Evolutionary conservation across 306 rosid genomes (phyloP), one percentile per base, ranked within the genome.

Genomic region (Mimosa bimucronata): DNA sequence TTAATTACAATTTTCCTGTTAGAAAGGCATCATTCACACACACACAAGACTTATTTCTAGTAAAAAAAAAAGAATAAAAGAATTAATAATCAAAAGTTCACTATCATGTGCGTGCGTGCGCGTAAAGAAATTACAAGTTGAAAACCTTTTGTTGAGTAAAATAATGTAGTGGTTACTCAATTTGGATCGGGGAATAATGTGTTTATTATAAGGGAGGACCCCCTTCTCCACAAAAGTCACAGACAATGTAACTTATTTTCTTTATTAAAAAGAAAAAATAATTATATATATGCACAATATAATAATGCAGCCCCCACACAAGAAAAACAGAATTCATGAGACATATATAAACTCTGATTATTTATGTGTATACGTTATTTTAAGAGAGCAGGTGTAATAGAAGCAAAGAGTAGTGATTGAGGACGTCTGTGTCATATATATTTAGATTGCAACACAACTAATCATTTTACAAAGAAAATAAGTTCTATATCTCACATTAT

Each of bases 391-490:
- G 68, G 29, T 62, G 68, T 13, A 29, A 62, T 29, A 62, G 68
- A 62, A 62, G 40, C 68, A 12, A 13, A 14, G 1, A 3, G 9
- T 50, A 19, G 10, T 41, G 25, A 15, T 29, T 62, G 13, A 64
- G 29, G 29, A 64, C 2, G 48, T 62, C 30, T 29, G 13, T 61
- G 18, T 46, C 64, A 65, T 40, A 64, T 44, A 44, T 44, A 44
- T 45, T 19, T 61, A 28, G 30, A 29, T 42, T 2, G 79, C 11
- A 23, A 25, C 8, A 75, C 14, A 44, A 14, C 48, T 68, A 34
- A 44, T 57, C 52, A 58, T 67, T 30, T 75, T n/a, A 12, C 29
- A 75, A 21, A 1, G 48, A 65, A 55, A 80, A 67, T 53, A 2
- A 66, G 44, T 25, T 29, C 29, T 55, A 9, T 21, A 9, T 21